These are phyloP conservation scores for Colletotrichum falcatum DNA, from an alignment of 2,329 filamentous ascomycete species.

Conservation along the genomic window DNA sequence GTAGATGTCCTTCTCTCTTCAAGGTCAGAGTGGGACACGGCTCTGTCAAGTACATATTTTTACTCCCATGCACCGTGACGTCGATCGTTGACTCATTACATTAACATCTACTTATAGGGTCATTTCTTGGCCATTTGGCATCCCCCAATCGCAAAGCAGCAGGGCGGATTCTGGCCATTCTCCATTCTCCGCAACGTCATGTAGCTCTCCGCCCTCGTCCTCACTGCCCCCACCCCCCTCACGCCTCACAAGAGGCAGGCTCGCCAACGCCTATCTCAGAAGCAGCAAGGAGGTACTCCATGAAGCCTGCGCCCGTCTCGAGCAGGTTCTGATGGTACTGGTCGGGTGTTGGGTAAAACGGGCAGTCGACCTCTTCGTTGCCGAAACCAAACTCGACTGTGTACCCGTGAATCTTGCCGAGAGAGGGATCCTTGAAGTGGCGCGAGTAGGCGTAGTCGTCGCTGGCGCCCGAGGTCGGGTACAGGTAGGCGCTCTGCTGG, in stretches of 20 bases:
- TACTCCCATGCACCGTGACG: background rate
- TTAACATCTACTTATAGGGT: background rate
- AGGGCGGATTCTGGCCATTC: background rate
- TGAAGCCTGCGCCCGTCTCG: conserved; percentile 60
- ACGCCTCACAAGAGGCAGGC: conserved; percentile 29
- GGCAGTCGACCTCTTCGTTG: conserved; percentile 49
- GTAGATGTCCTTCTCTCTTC: background rate
- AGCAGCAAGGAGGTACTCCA: conserved; percentile 55
- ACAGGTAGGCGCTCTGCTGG: conserved; percentile 55
- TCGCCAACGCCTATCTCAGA: conserved; percentile 40
- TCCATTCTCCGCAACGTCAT: background rate
- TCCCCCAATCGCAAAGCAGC: background rate
- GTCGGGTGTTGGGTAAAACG: conserved; percentile 59
- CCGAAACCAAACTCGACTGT: conserved; percentile 62
- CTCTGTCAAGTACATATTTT: background rate
- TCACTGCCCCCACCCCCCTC: background rate
- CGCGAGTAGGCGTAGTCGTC: conserved; percentile 61
- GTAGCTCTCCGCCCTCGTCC: background rate
- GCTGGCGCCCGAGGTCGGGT: conserved; percentile 59
- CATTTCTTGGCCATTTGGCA: background rate
- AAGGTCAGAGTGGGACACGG: background rate
- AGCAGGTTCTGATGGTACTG: conserved; percentile 58
- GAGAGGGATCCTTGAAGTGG: conserved; percentile 53
- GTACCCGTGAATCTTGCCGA: conserved; percentile 56
- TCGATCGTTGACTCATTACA: background rate